Conservation (phyloP, 2,329 filamentous ascomycete species). For the Diaporthe eres region DNA sequence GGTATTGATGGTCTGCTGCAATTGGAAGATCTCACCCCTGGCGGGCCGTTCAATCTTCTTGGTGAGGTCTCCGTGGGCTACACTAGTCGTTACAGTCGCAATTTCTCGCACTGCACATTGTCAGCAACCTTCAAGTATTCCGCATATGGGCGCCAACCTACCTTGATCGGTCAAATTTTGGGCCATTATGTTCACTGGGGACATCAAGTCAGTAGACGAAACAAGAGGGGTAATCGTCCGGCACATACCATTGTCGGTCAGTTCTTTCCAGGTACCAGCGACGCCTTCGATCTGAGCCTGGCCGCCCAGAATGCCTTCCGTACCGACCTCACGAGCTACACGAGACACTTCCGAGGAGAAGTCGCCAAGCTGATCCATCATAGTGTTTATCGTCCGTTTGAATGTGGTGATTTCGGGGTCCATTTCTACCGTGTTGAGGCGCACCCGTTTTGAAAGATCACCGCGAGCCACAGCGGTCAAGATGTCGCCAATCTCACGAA, state of each 20-base stretch:
- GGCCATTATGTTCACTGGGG: slow-evolving; percentile 83
- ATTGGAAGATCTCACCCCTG: slow-evolving; percentile 84
- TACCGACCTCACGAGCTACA: slow-evolving; percentile 95
- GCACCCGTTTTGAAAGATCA: slow-evolving; percentile 95
- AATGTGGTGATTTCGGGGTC: slow-evolving; percentile 98
- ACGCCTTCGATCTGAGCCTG: slow-evolving; percentile 95
- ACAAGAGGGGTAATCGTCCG: slow-evolving; percentile 5
- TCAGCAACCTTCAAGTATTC: not conserved
- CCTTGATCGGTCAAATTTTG: slow-evolving; percentile 85
- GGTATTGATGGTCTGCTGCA: slow-evolving; percentile 90
- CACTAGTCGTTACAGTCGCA: slow-evolving; percentile 85
- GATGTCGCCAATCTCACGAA: slow-evolving; percentile 97
- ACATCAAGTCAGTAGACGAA: slow-evolving; percentile 45
- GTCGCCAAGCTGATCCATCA: slow-evolving; percentile 98
- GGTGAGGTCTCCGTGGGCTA: slow-evolving; percentile 85
- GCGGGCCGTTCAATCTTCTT: slow-evolving; percentile 88
- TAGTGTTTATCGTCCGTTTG: slow-evolving; percentile 98
- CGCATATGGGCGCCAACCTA: slow-evolving; percentile 49
- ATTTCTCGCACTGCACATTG: slow-evolving; percentile 78
- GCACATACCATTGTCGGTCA: slow-evolving; percentile 83
- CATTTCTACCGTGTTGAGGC: slow-evolving; percentile 96
- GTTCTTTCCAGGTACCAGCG: slow-evolving; percentile 96
- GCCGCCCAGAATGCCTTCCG: slow-evolving; percentile 92
- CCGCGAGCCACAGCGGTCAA: slow-evolving; percentile 96
- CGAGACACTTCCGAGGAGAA: slow-evolving; percentile 97